Conservation (phyloP, 2,329 filamentous ascomycete species). For the Colletotrichum chrysophilum region DNA sequence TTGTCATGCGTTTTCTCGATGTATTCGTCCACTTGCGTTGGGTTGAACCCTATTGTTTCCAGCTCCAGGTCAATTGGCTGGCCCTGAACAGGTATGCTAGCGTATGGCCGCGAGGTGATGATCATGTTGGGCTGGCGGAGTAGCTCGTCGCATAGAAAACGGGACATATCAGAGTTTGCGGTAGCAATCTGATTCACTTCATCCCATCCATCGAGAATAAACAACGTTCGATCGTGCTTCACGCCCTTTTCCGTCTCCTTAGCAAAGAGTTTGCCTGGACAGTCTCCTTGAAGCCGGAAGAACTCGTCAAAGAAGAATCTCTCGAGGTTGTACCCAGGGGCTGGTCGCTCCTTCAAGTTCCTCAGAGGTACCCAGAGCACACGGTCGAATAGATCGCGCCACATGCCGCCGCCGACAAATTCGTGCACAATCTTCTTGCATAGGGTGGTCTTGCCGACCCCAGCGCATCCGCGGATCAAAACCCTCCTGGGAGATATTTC, state of each 20-base stretch:
- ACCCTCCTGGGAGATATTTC: not conserved
- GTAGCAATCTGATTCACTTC: slow-evolving; percentile 8
- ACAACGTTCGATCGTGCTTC: not conserved
- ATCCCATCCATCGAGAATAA: not conserved
- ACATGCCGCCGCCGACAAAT: slow-evolving; percentile 26
- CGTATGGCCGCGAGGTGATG: slow-evolving; percentile 43
- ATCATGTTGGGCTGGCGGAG: slow-evolving; percentile 40
- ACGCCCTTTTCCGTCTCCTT: not conserved
- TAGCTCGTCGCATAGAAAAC: slow-evolving; percentile 31
- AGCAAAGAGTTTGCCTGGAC: not conserved
- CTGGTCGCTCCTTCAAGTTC: slow-evolving; percentile 21
- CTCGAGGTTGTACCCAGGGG: not conserved
- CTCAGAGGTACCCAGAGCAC: slow-evolving; percentile 41
- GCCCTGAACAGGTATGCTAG: slow-evolving; percentile 19
- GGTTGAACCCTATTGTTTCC: slow-evolving; percentile 44
- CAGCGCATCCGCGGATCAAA: slow-evolving; percentile 37
- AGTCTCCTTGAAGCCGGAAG: not conserved
- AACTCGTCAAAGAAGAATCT: not conserved
- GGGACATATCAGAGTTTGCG: slow-evolving; percentile 10
- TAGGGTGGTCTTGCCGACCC: slow-evolving; percentile 41
- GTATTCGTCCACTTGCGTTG: slow-evolving; percentile 38
- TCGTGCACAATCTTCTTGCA: slow-evolving; percentile 44
- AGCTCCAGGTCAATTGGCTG: slow-evolving; percentile 36
- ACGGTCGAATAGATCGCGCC: slow-evolving; percentile 31
- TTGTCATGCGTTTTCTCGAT: not conserved